phyloP scores from a whole-genome alignment of 1,284 basidiomycete species.

The Prillingera fragicola region DNA sequence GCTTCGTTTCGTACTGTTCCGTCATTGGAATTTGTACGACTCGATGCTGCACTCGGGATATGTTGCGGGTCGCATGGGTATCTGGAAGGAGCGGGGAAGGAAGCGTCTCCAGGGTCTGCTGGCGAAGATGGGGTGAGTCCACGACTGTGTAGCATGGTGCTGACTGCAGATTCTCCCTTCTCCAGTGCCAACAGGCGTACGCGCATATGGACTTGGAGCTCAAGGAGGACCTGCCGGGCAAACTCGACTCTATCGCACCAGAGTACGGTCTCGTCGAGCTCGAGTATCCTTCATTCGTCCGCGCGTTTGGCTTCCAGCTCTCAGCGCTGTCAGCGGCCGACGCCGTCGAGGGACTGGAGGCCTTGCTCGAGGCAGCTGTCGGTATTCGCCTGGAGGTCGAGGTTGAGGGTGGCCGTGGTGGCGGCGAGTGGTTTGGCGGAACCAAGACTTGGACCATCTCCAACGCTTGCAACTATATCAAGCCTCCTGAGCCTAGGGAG shows the following conservation, averaged over 20 bases:
- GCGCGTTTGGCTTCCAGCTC: constrained; percentile 81
- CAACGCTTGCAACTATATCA: constrained; percentile 6
- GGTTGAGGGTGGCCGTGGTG: constrained; percentile 70
- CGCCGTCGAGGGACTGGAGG: constrained; percentile 81
- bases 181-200: constrained; percentile 88
- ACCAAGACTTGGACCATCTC: constrained; percentile 57
- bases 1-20: constrained; percentile 85
- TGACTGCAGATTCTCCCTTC: constrained; percentile 70
- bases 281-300: constrained; percentile 85
- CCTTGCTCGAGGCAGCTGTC: constrained; percentile 83
- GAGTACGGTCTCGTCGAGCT: constrained; percentile 96
- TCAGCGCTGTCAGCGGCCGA: constrained; percentile 86
- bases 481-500: constrained; percentile 40
- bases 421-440: constrained; percentile 85
- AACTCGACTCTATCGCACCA: constrained; percentile 84
- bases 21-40: constrained; percentile 97
- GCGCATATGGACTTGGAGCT: constrained; percentile 95
- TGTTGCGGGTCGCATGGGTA: constrained; percentile 86
- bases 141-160: not conserved
- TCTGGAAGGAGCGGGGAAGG: constrained; percentile 91
- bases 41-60: constrained; percentile 97
- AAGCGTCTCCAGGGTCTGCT: constrained; percentile 84
- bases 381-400: constrained; percentile 87
- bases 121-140: constrained; percentile 92
- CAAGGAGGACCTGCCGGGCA: constrained; percentile 71